Evolutionary conservation across 2,329 filamentous ascomycete species (phyloP).

Genomic region (Fusarium tupiense): DNA sequence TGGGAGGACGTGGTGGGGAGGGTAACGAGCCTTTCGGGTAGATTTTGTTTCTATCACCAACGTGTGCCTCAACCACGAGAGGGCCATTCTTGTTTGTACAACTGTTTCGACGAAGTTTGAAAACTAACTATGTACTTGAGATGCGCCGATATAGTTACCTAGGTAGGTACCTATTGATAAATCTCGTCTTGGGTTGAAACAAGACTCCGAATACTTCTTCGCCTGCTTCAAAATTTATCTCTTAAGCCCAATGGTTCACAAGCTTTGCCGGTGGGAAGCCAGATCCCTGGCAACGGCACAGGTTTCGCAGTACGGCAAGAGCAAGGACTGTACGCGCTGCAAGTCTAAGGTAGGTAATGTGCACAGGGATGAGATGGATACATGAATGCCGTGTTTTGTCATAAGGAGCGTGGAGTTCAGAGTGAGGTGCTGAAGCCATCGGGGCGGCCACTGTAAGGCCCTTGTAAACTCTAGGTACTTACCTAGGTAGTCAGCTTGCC

Average conservation of each 20-base stretch:
- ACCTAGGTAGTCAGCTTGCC: not conserved
- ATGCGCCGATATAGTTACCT: not conserved
- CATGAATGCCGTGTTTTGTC: not conserved
- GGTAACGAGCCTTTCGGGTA: slow-evolving; percentile 31
- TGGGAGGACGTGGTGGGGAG: slow-evolving; percentile 28
- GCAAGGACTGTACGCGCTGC: not conserved
- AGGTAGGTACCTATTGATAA: not conserved
- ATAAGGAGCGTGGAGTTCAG: not conserved
- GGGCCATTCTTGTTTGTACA: not conserved
- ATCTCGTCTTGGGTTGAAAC: not conserved
- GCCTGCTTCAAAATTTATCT: slow-evolving; percentile 2
- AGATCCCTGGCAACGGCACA: slow-evolving; percentile 4
- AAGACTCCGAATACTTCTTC: not conserved
- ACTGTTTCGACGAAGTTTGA: not conserved
- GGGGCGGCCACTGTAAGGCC: not conserved
- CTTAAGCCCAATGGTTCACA: not conserved
- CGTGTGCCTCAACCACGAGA: not conserved
- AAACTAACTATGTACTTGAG: not conserved
- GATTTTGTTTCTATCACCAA: not conserved
- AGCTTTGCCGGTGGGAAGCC: not conserved
- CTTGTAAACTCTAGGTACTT: not conserved
- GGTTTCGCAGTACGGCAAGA: not conserved
- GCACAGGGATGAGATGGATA: not conserved
- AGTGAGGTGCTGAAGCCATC: not conserved
- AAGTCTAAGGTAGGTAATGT: not conserved